phyloP scores from a whole-genome alignment of 257 asterid genomes.

The Oldenlandia corymbosa region DNA sequence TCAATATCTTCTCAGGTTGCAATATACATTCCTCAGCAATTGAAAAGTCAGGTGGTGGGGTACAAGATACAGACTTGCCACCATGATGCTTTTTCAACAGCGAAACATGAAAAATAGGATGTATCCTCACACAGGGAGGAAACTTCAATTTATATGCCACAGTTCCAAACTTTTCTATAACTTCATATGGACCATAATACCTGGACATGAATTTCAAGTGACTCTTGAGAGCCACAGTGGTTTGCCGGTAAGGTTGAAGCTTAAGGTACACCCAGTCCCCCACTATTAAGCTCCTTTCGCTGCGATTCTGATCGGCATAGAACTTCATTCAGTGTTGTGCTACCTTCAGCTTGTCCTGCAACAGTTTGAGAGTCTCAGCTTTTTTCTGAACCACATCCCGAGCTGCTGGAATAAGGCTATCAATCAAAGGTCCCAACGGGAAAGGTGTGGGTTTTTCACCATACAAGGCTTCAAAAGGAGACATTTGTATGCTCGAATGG shows the following conservation, averaged over 20 bases:
- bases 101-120: slow-evolving; percentile 11
- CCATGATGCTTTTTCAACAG: background rate
- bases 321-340: slow-evolving; percentile 2
- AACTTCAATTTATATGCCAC: slow-evolving; percentile 7
- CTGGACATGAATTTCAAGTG: background rate
- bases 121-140: background rate
- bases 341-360: background rate
- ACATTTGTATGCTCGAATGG: background rate
- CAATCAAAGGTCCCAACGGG: background rate
- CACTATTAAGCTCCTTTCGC: background rate
- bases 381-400: background rate
- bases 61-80: background rate
- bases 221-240: background rate
- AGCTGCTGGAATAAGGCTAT: background rate
- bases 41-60: background rate
- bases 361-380: background rate
- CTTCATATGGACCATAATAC: background rate
- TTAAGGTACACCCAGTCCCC: slow-evolving; percentile 14
- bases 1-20: background rate
- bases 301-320: background rate
- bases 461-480: slow-evolving; percentile 12
- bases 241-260: background rate
- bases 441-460: background rate
- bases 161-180: background rate
- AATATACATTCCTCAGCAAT: background rate